Evolutionary conservation across 345 rosid species (phyloP), one percentile per base, ranked within the genome.

Genomic region (Linum usitatissimum): DNA sequence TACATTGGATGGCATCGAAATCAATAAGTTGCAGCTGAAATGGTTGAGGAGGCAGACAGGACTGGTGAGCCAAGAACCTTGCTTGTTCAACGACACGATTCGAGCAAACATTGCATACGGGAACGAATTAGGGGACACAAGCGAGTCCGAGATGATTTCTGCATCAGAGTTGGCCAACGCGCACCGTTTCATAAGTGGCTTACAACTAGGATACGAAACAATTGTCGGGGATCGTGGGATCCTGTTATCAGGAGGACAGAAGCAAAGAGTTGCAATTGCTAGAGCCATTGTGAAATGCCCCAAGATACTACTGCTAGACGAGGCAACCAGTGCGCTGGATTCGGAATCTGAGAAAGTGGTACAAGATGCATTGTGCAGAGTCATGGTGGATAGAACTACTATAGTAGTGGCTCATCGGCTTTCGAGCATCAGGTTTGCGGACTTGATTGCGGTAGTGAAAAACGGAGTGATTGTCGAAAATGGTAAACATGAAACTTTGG

Each of bases 21-120:
- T 55, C 59, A n/a, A 55, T n/a, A 55, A n/a, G 13, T 23, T 55
- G 1, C 21, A 5, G 9, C 23, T 55, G 6, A 55, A 55, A 18
- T 55, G 59, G 59, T 18, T n/a, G 6, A 55, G 59, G 18, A n/a
- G 18, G 9, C 59, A 55, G 20, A 3, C 18, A 18, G 59, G 59
- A 19, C 30, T 55, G 3, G 59, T 55, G 19, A 55, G 59, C 21
- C 59, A 18, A 55, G 59, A 55, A 55, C 59, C 59, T 18, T 6
- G 4, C 21, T 28, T 55, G 30, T 55, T 55, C 59, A 55, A 55
- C 28, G 21, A 55, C 30, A 55, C 59, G 4, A 19, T 55, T n/a
- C 59, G 59, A n/a, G 28, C 59, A 12, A 55, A 55, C 59, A 55
- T 55, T 18, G 59, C 59, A 3, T 55, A 55, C 13, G 59, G 59